Percentiles rank a stretch among this genome's conserved stretches.
These are phyloP conservation scores for Yarrowia divulgata DNA, from an alignment of 805 yeast genomes.

Conservation along the genomic window DNA sequence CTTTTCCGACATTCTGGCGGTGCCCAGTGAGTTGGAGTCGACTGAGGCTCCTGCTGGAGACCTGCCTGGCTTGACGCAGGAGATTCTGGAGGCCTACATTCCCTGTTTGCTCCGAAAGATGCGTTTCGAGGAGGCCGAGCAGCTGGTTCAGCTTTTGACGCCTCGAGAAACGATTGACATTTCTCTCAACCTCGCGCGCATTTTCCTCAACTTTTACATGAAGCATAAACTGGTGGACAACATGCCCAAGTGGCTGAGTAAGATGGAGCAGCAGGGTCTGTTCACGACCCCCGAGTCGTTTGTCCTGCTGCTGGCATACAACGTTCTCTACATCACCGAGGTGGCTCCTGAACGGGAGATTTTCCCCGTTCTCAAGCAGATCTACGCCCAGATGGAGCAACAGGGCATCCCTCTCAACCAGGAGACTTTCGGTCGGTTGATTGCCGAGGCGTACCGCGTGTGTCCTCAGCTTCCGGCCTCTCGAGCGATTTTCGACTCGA, in stretches of 20 bases:
- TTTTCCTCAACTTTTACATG: constrained; percentile 17
- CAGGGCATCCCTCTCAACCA: constrained; percentile 20
- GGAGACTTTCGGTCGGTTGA: not conserved
- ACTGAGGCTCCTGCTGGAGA: not conserved
- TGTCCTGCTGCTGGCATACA: constrained; percentile 25
- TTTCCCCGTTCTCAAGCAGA: constrained; percentile 22
- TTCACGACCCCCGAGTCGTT: constrained; percentile 38
- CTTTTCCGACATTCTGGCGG: constrained; percentile 17
- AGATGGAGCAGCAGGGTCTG: constrained; percentile 25
- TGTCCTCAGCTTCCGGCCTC: constrained; percentile 21
- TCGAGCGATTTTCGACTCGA: constrained; percentile 12
- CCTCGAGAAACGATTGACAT: constrained; percentile 10
- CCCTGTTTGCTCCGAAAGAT: constrained; percentile 10
- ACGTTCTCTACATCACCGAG: constrained; percentile 26
- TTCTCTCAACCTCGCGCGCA: not conserved
- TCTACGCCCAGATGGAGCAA: constrained; percentile 23
- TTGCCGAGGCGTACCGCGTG: constrained; percentile 8
- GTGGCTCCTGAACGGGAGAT: constrained; percentile 1
- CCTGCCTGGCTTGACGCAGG: constrained; percentile 17
- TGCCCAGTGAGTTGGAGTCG: constrained; percentile 2
- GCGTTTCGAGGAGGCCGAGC: constrained; percentile 28
- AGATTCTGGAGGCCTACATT: constrained; percentile 21
- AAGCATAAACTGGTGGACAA: constrained; percentile 7
- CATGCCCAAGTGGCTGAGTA: constrained; percentile 23
- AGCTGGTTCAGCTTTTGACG: constrained; percentile 9